Percentiles rank a stretch among this genome's conserved stretches.
Evolutionary conservation across 148 eudicot genomes (phyloP).

Genomic region (Beta vulgaris): DNA sequence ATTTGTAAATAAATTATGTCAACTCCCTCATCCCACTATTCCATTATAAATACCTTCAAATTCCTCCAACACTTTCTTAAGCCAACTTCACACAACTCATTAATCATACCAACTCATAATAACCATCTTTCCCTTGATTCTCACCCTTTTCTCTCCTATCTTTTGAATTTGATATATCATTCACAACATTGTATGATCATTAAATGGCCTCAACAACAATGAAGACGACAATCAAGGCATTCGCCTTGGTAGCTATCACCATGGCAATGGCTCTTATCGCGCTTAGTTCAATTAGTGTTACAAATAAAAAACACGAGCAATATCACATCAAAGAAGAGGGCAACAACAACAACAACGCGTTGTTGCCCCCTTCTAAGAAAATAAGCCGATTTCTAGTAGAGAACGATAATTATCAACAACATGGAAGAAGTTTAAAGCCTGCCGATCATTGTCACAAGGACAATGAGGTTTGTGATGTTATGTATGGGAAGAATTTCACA

Average conservation of each 20-base stretch:
- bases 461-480: slow-evolving; percentile 31
- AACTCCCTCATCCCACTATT: no score
- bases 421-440: slow-evolving; percentile 39
- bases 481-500: slow-evolving; percentile 40
- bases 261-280: slow-evolving; percentile 26
- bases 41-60: no score
- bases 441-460: slow-evolving; percentile 60
- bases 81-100: not conserved
- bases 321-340: not conserved
- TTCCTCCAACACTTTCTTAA: not conserved
- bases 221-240: slow-evolving; percentile 18
- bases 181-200: not conserved
- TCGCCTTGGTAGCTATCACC: slow-evolving; percentile 34
- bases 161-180: no score
- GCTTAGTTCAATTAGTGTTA: slow-evolving; percentile 6
- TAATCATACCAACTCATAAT: not conserved
- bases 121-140: not conserved
- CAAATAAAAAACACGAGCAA: not conserved
- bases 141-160: not conserved
- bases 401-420: not conserved
- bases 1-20: no score
- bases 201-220: slow-evolving; percentile 12
- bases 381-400: slow-evolving; percentile 52
- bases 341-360: not conserved
- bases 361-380: slow-evolving; percentile 23